Evolutionary conservation across 2,329 filamentous ascomycete species (phyloP).

Genomic region (Fusarium udum): DNA sequence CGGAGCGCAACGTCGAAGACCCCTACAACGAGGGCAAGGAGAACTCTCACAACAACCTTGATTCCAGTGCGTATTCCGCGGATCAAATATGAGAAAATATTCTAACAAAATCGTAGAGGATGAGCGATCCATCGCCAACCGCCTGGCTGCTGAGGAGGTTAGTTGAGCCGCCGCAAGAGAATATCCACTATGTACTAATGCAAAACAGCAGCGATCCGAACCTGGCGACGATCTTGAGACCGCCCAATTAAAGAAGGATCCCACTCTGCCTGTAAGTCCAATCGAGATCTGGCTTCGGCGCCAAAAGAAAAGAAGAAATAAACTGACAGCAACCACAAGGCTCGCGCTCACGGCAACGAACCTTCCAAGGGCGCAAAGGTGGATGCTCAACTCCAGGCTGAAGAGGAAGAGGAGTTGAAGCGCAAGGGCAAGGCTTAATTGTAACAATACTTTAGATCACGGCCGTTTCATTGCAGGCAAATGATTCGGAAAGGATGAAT

Average conservation of each 20-base stretch:
- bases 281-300: background rate
- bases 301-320: background rate
- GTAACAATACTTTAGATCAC: conserved; percentile 8
- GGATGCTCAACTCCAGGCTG: conserved; percentile 72
- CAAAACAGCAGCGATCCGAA: conserved; percentile 48
- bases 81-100: conserved; percentile 51
- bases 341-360: conserved; percentile 75
- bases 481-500: conserved; percentile 14
- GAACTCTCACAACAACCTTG: conserved; percentile 73
- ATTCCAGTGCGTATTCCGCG: conserved; percentile 69
- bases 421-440: conserved; percentile 60
- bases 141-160: conserved; percentile 70
- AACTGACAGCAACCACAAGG: conserved; percentile 52
- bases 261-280: conserved; percentile 65
- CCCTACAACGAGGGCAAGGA: conserved; percentile 78
- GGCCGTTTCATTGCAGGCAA: conserved; percentile 2
- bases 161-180: conserved; percentile 20
- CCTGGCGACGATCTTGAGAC: conserved; percentile 57
- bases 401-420: conserved; percentile 72
- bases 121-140: conserved; percentile 76
- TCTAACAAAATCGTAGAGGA: conserved; percentile 62
- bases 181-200: background rate
- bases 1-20: conserved; percentile 59
- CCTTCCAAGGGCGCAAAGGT: conserved; percentile 77
- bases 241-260: conserved; percentile 63